Conservation (phyloP, 495 filamentous ascomycete species). For the Lasiosphaeria ovina region DNA sequence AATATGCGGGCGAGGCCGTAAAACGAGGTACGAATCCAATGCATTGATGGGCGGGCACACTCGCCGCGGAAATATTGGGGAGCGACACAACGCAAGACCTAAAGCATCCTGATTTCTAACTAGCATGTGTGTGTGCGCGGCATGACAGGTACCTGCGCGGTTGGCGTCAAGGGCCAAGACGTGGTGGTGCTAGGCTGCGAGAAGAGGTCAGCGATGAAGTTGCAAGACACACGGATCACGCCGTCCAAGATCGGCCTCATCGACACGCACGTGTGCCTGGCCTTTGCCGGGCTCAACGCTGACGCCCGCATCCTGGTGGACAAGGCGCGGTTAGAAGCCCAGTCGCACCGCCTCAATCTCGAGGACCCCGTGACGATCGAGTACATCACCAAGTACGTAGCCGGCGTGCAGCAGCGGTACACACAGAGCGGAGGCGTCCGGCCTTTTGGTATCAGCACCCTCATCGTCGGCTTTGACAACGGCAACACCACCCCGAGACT, state of each 20-base stretch:
- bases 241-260: conserved; percentile 95
- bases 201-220: conserved; percentile 97
- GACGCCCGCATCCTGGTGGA: conserved; percentile 96
- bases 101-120: not conserved
- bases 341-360: conserved; percentile 96
- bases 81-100: too few species aligned
- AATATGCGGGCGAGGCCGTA: conserved; percentile 98
- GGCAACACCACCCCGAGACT: conserved; percentile 80
- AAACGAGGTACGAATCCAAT: conserved; percentile 71
- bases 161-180: conserved; percentile 92
- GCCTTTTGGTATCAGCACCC: conserved; percentile 95
- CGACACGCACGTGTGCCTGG: conserved; percentile 93
- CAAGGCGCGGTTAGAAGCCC: conserved; percentile 93
- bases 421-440: conserved; percentile 96
- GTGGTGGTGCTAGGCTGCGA: conserved; percentile 97
- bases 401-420: conserved; percentile 95
- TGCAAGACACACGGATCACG: conserved; percentile 98
- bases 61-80: too few species aligned
- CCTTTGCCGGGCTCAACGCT: conserved; percentile 95
- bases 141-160: conserved; percentile 94
- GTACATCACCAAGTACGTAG: conserved; percentile 98
- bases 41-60: not conserved
- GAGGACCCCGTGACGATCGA: conserved; percentile 97
- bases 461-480: conserved; percentile 96
- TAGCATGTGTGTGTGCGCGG: too few species aligned